Base-by-base conservation (phyloP, 768 basidiomycete species). In the Pisolithus microcarpus region DNA sequence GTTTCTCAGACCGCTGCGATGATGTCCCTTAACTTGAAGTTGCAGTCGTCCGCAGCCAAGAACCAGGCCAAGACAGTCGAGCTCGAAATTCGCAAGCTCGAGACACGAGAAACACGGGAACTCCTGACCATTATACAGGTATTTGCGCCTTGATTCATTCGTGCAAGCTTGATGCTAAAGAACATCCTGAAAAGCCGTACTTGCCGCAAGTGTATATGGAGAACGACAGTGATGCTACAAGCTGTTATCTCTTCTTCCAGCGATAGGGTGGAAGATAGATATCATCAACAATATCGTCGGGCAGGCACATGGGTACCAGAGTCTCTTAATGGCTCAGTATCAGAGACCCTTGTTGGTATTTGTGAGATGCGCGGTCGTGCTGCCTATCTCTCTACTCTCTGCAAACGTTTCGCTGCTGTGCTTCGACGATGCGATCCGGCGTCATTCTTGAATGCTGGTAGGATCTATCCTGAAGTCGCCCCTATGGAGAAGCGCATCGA, bases 401-500 rank as follows among this genome's bases (percentile, higher is more conserved):
- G 91, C 77, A 87, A 86, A 63, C 87, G 93, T 18, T 97, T 98
- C 60, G 83, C 90, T 2, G 85, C 88, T 0, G 76, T 93, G 56
- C 76, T 98, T 49, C 77, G 82, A 28, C 76, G 83, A 16, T 90
- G 88, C 62, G 84, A 91, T 57, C 82, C 89, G 7, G 84, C 88
- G 50, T 82, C 84, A 4, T 99, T 94, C 80, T 68, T 97, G 52
- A 84, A 79, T 58, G 80, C 87, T 39, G 95, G 93, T 0, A 79
- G 88, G 28, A 75, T 95, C 16, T 88, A 81, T 61, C 80, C 79
- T 7, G 96, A 99, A 56, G 78, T 98, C 19, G 80, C 81, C 0
- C 87, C 86, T 0, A 81, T 96, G 65, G 96, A 99, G 72, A 90
- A 87, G 65, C 79, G 88, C 26, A 80, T 99, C 44, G 93, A 99